phyloP scores from a whole-genome alignment of 495 filamentous ascomycete genomes.

The Cercophora samala region DNA sequence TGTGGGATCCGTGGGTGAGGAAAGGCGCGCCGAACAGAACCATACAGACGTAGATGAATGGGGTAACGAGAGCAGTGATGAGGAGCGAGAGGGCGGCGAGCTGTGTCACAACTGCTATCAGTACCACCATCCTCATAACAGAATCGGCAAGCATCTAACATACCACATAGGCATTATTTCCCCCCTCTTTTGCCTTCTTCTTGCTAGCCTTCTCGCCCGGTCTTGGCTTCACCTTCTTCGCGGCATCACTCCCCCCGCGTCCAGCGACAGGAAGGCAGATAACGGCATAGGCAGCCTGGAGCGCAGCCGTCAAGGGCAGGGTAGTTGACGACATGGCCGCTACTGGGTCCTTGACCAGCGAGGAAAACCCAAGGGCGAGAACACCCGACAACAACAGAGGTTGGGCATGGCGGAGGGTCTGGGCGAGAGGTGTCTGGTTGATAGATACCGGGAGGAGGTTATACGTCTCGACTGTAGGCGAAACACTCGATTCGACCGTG shows the following conservation, averaged over 20 bases:
- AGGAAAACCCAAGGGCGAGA: conserved; percentile 58
- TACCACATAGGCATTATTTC: conserved; percentile 37
- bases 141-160: conserved; percentile 8
- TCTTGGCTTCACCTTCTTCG: conserved; percentile 34
- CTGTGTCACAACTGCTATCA: conserved; percentile 42
- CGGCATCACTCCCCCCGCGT: conserved; percentile 16
- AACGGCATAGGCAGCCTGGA: conserved; percentile 67
- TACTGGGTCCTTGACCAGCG: conserved; percentile 69
- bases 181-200: conserved; percentile 29
- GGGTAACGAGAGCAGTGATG: conserved; percentile 55
- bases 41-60: conserved; percentile 59
- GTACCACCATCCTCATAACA: neutral
- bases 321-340: conserved; percentile 53
- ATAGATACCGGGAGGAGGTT: conserved; percentile 35
- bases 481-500: conserved; percentile 5
- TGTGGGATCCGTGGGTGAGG: conserved; percentile 76
- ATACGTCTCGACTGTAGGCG: neutral
- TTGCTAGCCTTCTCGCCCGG: conserved; percentile 47
- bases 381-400: conserved; percentile 61
- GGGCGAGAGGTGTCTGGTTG: conserved; percentile 33
- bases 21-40: conserved; percentile 89
- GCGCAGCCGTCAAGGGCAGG: conserved; percentile 57
- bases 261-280: conserved; percentile 70
- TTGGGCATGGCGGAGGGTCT: conserved; percentile 29
- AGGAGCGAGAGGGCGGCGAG: conserved; percentile 58